These are phyloP conservation scores for Thelonectria rubi DNA, from an alignment of 2,329 filamentous ascomycete species.

Conservation along the genomic window DNA sequence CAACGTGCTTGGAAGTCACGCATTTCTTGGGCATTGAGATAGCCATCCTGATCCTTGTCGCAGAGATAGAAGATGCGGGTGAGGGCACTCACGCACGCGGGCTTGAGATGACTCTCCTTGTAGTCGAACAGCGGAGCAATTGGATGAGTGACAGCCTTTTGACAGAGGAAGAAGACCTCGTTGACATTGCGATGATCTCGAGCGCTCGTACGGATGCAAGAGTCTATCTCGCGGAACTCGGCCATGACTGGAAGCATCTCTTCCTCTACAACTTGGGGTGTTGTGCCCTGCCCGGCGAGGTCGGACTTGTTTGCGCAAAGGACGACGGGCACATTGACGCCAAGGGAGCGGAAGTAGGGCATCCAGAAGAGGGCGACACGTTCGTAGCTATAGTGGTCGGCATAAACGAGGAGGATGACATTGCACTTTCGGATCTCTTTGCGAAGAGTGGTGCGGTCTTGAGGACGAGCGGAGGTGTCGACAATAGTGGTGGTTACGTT, in stretches of 20 bases:
- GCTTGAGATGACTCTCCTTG: slow-evolving; percentile 89
- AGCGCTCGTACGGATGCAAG: slow-evolving; percentile 93
- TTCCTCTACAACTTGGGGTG: slow-evolving; percentile 88
- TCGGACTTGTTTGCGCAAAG: slow-evolving; percentile 99
- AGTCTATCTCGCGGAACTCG: slow-evolving; percentile 98
- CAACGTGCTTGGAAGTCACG: slow-evolving; percentile 90
- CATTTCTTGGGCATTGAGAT: slow-evolving; percentile 89
- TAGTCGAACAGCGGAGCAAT: slow-evolving; percentile 97
- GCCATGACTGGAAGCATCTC: slow-evolving; percentile 99
- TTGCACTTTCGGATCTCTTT: slow-evolving; percentile 97
- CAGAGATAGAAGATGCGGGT: slow-evolving; percentile 94
- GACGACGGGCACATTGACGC: slow-evolving; percentile 98
- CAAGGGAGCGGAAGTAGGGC: slow-evolving; percentile 95
- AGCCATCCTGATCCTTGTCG: slow-evolving; percentile 95
- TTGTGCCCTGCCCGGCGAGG: slow-evolving; percentile 75
- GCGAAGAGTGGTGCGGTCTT: slow-evolving; percentile 87
- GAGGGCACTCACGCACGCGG: slow-evolving; percentile 84
- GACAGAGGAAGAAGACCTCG: slow-evolving; percentile 96
- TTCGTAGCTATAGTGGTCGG: slow-evolving; percentile 99
- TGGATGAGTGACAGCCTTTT: slow-evolving; percentile 96
- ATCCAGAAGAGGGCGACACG: slow-evolving; percentile 97
- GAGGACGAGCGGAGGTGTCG: slow-evolving; percentile 93
- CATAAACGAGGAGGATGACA: slow-evolving; percentile 95
- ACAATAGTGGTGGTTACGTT: slow-evolving; percentile 98
- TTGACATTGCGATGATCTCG: slow-evolving; percentile 94